Conservation (phyloP, 208 protist genomes). For the Phytomonas sp. region DNA sequence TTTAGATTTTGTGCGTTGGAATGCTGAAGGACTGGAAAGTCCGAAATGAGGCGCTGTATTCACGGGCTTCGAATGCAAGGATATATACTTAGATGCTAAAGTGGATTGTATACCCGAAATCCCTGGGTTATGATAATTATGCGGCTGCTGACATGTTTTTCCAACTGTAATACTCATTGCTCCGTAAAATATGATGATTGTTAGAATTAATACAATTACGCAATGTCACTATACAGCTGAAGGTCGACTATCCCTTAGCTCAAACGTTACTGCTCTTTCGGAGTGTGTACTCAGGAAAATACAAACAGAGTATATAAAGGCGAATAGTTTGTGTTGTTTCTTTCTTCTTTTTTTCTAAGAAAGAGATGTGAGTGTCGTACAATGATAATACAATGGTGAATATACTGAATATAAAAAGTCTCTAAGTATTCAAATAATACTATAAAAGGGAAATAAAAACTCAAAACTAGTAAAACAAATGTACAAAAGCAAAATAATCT, state of each 20-base stretch:
- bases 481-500: constrained; percentile 8
- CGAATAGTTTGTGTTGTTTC: background rate
- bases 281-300: background rate
- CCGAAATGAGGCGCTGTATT: background rate
- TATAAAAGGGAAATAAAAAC: constrained; percentile 6
- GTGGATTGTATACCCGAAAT: background rate
- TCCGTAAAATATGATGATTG: background rate
- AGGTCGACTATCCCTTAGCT: background rate
- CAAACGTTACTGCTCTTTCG: background rate
- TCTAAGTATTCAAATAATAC: constrained; percentile 6
- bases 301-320: background rate
- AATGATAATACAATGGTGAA: background rate
- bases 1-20: background rate
- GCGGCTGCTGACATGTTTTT: background rate
- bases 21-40: background rate
- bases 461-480: constrained; percentile 7
- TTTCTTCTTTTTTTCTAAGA: background rate
- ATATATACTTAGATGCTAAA: background rate
- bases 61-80: background rate
- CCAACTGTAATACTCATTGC: background rate
- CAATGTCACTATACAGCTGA: background rate
- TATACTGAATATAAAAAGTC: constrained; percentile 7
- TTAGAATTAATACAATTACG: background rate
- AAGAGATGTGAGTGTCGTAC: background rate
- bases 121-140: background rate